A percentile compares a stretch with the other conserved stretches of the same genome.
Evolutionary conservation across 164 flowering plant species (phyloP).

Genomic region (Nelumbo lutea): DNA sequence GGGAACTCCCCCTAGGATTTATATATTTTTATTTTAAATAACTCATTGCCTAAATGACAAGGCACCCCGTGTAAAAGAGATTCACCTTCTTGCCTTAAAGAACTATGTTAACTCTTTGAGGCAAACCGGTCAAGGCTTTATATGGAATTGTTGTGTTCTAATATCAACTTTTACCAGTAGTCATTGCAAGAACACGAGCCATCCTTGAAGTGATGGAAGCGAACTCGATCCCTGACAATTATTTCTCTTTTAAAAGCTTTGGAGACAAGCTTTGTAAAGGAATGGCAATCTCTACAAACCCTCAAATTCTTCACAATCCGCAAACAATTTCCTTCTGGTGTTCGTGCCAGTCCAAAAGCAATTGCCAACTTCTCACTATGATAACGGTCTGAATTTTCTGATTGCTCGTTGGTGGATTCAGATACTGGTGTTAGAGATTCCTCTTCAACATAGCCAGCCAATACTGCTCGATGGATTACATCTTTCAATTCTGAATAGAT

Average conservation of each 20-base stretch:
- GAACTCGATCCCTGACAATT: not conserved
- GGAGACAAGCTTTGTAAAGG: not conserved
- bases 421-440: not conserved
- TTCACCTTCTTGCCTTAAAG: too few relatives aligned
- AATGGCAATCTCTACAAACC: slow-evolving; percentile 3
- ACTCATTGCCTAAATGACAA: too few relatives aligned
- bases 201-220: not conserved
- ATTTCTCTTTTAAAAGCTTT: not conserved
- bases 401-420: not conserved
- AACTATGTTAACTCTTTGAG: too few relatives aligned
- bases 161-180: not conserved
- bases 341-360: not conserved
- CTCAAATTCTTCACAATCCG: slow-evolving; percentile 1
- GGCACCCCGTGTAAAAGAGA: too few relatives aligned
- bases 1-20: too few relatives aligned
- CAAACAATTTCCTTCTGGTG: not conserved
- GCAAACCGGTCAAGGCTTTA: too few relatives aligned
- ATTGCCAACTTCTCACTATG: not conserved
- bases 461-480: not conserved
- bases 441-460: not conserved
- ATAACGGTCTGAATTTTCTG: not conserved
- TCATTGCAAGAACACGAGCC: not conserved
- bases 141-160: too few relatives aligned
- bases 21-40: too few relatives aligned
- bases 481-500: not conserved